These are phyloP conservation scores for Desmodesmus armatus DNA, from an alignment of 139 green algal species.

Conservation along the genomic window DNA sequence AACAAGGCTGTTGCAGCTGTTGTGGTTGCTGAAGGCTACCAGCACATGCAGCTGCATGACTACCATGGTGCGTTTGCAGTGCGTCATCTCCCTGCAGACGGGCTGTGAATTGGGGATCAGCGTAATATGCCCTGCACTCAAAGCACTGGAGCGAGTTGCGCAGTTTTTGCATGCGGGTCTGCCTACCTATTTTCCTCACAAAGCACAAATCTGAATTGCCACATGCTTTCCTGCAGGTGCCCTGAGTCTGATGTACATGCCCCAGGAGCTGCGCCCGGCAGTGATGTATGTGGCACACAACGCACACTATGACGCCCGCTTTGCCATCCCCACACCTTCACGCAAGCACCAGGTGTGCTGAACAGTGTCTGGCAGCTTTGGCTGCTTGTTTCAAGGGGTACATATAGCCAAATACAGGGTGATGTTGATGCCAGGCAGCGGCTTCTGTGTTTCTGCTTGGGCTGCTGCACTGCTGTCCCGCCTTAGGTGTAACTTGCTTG, in stretches of 20 bases:
- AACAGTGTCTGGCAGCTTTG: not conserved
- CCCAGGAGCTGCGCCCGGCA: slow-evolving; percentile 9
- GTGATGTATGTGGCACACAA: slow-evolving; percentile 56
- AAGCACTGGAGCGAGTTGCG: too few relatives aligned
- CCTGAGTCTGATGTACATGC: slow-evolving; percentile 54
- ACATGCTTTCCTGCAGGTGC: slow-evolving; percentile 2
- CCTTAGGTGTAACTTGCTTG: not conserved
- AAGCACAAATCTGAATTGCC: too few relatives aligned
- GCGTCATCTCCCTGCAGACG: too few relatives aligned
- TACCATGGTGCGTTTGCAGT: too few relatives aligned
- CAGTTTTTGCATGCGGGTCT: too few relatives aligned
- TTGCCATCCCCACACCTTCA: slow-evolving; percentile 14
- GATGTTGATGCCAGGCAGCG: not conserved
- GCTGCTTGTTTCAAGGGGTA: not conserved
- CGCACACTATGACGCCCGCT: slow-evolving; percentile 50
- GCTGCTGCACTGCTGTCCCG: not conserved
- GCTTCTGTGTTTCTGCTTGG: not conserved
- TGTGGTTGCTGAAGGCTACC: slow-evolving; percentile 11
- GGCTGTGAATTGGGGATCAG: too few relatives aligned
- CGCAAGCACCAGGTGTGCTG: slow-evolving; percentile 34
- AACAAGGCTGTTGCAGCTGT: slow-evolving; percentile 44
- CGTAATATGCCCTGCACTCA: too few relatives aligned
- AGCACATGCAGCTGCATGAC: slow-evolving; percentile 29
- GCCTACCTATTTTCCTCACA: too few relatives aligned
- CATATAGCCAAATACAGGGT: not conserved